Evolutionary conservation across 139 green algal genomes (phyloP).

Genomic region (Tetradesmus obliquus): DNA sequence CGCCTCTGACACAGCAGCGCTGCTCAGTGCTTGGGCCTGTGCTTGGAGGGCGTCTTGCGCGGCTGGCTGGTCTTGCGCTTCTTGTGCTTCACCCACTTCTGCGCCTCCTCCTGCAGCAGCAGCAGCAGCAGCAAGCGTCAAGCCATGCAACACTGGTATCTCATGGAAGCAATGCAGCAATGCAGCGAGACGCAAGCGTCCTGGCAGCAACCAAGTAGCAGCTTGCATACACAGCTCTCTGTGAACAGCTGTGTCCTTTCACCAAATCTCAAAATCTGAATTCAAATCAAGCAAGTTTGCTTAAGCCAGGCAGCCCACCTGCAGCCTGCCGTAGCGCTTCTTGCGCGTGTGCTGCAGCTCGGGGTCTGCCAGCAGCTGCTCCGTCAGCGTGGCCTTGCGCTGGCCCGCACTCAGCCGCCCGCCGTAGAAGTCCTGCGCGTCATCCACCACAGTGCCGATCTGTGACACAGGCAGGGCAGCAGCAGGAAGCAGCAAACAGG

Average conservation of each 20-base stretch:
- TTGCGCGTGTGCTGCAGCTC: constrained; percentile 61
- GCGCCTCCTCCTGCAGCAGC: constrained; percentile 36
- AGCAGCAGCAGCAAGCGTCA: not conserved
- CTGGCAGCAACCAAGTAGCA: not conserved
- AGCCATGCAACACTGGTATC: not conserved
- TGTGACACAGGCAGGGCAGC: constrained; percentile 30
- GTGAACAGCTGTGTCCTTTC: too few species aligned
- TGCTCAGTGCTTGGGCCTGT: constrained; percentile 45
- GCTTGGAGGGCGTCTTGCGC: constrained; percentile 37
- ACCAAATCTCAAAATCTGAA: too few species aligned
- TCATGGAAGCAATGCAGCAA: too few species aligned
- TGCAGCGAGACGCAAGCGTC: too few species aligned
- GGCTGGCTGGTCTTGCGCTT: constrained; percentile 44
- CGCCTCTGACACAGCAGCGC: not conserved
- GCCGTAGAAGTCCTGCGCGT: constrained; percentile 76
- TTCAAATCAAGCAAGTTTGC: too few species aligned
- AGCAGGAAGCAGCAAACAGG: not conserved
- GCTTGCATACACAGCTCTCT: too few species aligned
- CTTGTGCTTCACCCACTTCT: constrained; percentile 41
- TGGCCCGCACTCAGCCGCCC: constrained; percentile 53
- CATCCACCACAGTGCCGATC: constrained; percentile 87
- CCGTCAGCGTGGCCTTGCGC: constrained; percentile 56
- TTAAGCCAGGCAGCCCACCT: constrained; percentile 32
- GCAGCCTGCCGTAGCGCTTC: constrained; percentile 65
- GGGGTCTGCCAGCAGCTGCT: constrained; percentile 75